phyloP scores from a whole-genome alignment of 768 basidiomycete genomes.

The Cystobasidium onofrii region DNA sequence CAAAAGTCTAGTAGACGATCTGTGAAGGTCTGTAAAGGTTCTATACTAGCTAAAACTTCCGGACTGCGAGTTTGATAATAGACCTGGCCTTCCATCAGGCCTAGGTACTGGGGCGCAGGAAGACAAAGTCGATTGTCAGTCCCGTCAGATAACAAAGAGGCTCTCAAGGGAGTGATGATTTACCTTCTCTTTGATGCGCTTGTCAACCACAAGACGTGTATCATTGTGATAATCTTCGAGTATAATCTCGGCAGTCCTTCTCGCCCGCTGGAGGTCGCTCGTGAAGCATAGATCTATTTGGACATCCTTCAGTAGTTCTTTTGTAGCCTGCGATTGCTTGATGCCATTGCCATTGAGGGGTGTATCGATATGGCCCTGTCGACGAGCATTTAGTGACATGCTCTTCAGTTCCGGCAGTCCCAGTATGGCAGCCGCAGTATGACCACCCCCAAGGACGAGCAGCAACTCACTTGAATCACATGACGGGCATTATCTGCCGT shows the following conservation, averaged over 20 bases:
- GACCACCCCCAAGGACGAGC: too few species aligned
- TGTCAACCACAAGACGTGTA: not conserved
- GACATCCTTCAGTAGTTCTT: conserved; percentile 4
- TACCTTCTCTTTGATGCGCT: conserved; percentile 30
- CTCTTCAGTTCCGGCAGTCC: not conserved
- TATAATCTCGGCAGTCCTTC: conserved; percentile 23
- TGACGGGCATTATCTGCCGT: conserved; percentile 18
- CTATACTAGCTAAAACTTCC: conserved; percentile 14
- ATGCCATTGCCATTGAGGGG: conserved; percentile 22
- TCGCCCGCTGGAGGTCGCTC: conserved; percentile 16
- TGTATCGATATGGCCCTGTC: conserved; percentile 28
- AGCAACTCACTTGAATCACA: conserved; percentile 13
- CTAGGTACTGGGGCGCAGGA: not conserved
- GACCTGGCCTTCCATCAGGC: conserved; percentile 5
- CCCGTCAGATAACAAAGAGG: not conserved
- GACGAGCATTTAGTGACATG: too few species aligned
- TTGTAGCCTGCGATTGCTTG: not conserved
- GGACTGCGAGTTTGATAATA: conserved; percentile 6
- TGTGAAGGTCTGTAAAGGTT: conserved; percentile 12
- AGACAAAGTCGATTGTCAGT: not conserved
- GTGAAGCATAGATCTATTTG: conserved; percentile 26
- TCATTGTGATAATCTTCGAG: conserved; percentile 14
- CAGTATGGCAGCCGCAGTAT: too few species aligned
- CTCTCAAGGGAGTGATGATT: not conserved
- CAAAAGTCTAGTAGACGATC: conserved; percentile 8